Evolutionary conservation across 73 alveolate species (phyloP).

Genomic region (Paraurostyla sp.): DNA sequence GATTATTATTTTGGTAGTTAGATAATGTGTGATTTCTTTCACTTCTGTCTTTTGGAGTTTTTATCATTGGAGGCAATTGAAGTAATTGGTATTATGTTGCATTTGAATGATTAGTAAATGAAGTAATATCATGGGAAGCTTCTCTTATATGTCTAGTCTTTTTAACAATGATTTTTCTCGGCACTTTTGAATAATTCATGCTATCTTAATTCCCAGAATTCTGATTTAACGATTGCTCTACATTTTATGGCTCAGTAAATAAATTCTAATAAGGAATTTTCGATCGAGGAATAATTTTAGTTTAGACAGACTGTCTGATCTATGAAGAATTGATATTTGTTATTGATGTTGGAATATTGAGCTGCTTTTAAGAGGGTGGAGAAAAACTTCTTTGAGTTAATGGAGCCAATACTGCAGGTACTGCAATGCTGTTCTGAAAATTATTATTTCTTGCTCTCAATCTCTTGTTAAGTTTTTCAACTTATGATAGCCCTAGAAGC

Average conservation of each 20-base stretch:
- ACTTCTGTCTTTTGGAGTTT: constrained; percentile 41
- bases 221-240: not conserved
- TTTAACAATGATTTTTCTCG: constrained; percentile 30
- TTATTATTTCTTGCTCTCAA: constrained; percentile 49
- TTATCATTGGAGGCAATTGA: constrained; percentile 56
- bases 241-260: not conserved
- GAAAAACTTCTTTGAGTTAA: constrained; percentile 53
- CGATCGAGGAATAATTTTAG: not conserved
- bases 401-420: constrained; percentile 47
- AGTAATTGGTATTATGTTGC: not conserved
- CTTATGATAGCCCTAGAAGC: constrained; percentile 24
- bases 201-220: not conserved
- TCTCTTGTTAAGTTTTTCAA: constrained; percentile 50
- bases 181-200: not conserved
- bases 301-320: not conserved
- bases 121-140: constrained; percentile 37
- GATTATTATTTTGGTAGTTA: not conserved
- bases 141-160: constrained; percentile 51
- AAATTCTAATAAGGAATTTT: not conserved
- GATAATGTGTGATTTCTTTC: constrained; percentile 6
- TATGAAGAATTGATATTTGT: not conserved
- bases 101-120: not conserved
- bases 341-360: not conserved
- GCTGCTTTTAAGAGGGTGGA: constrained; percentile 18
- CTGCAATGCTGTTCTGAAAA: not conserved